Base-by-base conservation (phyloP, 2,329 filamentous ascomycete species). In the Phialemoniopsis sp. region DNA sequence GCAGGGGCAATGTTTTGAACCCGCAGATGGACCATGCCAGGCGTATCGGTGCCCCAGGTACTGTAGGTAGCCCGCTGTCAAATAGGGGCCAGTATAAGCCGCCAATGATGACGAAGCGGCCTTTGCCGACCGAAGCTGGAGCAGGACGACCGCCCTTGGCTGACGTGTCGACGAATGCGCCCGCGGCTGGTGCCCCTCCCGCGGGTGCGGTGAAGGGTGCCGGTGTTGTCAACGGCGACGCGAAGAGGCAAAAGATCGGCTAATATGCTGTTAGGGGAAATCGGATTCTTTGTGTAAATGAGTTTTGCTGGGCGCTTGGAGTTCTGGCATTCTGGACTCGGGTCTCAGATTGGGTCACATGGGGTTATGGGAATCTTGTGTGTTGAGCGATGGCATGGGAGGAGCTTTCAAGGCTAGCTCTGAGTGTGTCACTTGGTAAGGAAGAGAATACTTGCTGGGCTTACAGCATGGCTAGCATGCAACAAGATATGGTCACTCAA, bases 51-150 rank as follows among this genome's bases (percentile, higher is more conserved):
- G 78, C 72, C 0, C 80, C 80, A 1, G 68, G 67, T 8, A 70
- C 62, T 13, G 57, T 64, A 1, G 67, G 64, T n/a, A 82, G 76
- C 53, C 78, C 78, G 10, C 63, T 80, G 32, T 69, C 64, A 8
- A 83, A 82, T 49, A 63, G 78, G 26, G 64, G 66, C n/a, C 70
- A 71, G 47, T 84, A 81, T 47, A 70, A 70, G 13, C 78, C 78
- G 10, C 73, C 73, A 2, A 79, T 76, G 1, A 76, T 81, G 62
- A 73, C 78, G 59, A 80, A 78, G 57, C 62, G 75, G 26, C 67
- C 72, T 4, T 53, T 59, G 30, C 56, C 60, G 2, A 53, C 40
- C 8, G 62, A 58, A n/a, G 45, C 41, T 33, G 32, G 42, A 32
- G 51, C 44, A 0, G 53, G 46, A 21, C 64, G 75, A 42, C 52